phyloP scores from a whole-genome alignment of 2,329 filamentous ascomycete species.

The Arthrinium puccinioides region DNA sequence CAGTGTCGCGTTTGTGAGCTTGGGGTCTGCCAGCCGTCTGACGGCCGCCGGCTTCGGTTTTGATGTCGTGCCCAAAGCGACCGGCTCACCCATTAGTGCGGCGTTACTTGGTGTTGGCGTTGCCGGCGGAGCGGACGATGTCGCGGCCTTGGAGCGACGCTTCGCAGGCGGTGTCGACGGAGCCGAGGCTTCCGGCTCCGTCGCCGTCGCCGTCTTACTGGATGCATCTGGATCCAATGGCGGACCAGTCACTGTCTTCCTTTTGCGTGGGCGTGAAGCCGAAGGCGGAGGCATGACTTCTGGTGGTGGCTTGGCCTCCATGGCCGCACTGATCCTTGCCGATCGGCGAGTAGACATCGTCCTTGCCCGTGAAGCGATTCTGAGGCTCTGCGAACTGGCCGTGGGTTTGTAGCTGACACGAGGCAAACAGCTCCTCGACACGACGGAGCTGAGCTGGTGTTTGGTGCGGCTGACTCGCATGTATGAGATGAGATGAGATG shows the following conservation, averaged over 20 bases:
- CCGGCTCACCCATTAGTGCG: slow-evolving; percentile 29
- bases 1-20: slow-evolving; percentile 60
- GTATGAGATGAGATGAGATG: too few species aligned
- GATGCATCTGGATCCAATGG: neutral
- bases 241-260: slow-evolving; percentile 1
- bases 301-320: slow-evolving; percentile 10
- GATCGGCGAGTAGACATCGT: slow-evolving; percentile 24
- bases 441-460: too few species aligned
- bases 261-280: slow-evolving; percentile 23
- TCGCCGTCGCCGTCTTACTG: slow-evolving; percentile 4
- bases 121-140: slow-evolving; percentile 26
- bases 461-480: too few species aligned
- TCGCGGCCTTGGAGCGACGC: slow-evolving; percentile 13
- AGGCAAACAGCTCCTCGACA: too few species aligned
- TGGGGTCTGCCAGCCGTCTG: slow-evolving; percentile 54
- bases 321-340: slow-evolving; percentile 18
- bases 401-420: too few species aligned
- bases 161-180: slow-evolving; percentile 22
- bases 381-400: too few species aligned
- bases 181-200: slow-evolving; percentile 10
- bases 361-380: neutral
- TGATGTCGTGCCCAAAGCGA: slow-evolving; percentile 14
- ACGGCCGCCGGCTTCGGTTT: slow-evolving; percentile 34
- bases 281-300: slow-evolving; percentile 14
- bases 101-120: slow-evolving; percentile 42